Evolutionary conservation across 2,329 filamentous ascomycete genomes (phyloP), one percentile per base, ranked within the genome.

Genomic region (Aspergillus ibericus): DNA sequence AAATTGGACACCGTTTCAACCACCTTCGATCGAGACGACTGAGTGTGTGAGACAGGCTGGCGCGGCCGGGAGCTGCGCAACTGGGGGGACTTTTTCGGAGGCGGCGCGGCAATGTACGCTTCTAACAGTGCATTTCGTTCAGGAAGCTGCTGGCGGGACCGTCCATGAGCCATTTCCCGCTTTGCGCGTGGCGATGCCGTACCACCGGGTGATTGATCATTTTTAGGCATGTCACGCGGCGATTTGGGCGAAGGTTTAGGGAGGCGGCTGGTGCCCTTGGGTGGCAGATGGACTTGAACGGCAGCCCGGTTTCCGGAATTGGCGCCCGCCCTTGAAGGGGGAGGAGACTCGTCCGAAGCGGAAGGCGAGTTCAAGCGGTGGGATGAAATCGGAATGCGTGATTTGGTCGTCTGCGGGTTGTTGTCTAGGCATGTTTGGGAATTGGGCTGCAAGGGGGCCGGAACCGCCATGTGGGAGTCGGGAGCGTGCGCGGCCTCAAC

Each of bases 51-150:
- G 20, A 96, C 87, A 8, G 90, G 88, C 69, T 91, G 88, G 53
- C 91, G 83, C n/a, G 91, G 90, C 42, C 91, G 83, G 42, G 91
- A 95, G 69, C 90, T 95, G 69, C 92, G 85, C 50, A 96, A 78
- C 9, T 88, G 86, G 3, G 92, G 91, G 1, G 92, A 96, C 34
- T 88, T 82, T 70, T 90, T 91, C 0, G 90, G 85, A 16, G 82
- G 81, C 44, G 90, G 85, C 34, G 85, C 80, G 58, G 88, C 84
- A 64, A 95, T 90, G 71, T 90, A 91, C 38, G 90, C 90, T 66
- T 89, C 87, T 12, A 95, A 81, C 52, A 85, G 82, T 46, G 81
- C 77, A 66, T 81, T 86, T 66, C 81, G 84, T 61, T 80, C 83
- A 25, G 72, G 69, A 52, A 71, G 67, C 35, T 72, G 71, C 40